Conservation (phyloP, 208 protist species). For the Naegleria gruberi region DNA sequence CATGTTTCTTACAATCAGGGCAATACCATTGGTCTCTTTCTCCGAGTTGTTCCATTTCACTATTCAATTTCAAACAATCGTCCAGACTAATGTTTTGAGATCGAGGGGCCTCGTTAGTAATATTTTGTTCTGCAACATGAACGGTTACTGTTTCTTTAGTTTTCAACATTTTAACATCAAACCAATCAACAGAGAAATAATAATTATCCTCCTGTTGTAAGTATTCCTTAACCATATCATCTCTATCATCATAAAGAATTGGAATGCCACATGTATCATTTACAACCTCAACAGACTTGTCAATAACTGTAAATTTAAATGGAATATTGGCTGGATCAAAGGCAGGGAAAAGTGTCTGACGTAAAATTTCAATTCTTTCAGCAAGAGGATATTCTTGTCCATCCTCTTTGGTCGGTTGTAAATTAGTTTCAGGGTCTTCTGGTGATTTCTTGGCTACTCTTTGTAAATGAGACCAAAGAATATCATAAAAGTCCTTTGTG, state of each 20-base stretch:
- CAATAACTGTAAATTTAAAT: not conserved
- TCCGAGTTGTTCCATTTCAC: slow-evolving; percentile 37
- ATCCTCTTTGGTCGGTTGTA: not conserved
- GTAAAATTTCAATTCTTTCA: not conserved
- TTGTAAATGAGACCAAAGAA: not conserved
- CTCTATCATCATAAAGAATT: not conserved
- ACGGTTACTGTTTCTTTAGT: not conserved
- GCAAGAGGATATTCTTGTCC: not conserved
- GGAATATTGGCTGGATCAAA: not conserved
- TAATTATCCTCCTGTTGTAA: not conserved
- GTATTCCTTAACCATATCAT: not conserved
- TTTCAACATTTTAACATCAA: not conserved
- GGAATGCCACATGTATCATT: not conserved
- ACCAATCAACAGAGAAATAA: not conserved
- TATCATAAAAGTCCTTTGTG: not conserved
- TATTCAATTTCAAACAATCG: slow-evolving; percentile 45
- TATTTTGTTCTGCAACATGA: not conserved
- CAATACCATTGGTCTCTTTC: slow-evolving; percentile 54
- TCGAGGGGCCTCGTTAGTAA: not conserved
- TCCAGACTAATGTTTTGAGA: not conserved
- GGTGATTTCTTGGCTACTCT: not conserved
- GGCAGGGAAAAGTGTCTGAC: not conserved
- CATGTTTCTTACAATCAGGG: slow-evolving; percentile 41
- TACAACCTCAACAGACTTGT: not conserved
- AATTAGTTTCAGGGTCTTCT: not conserved